Conservation (phyloP, 805 yeast species). For the Debaryomyces tyrocola region DNA sequence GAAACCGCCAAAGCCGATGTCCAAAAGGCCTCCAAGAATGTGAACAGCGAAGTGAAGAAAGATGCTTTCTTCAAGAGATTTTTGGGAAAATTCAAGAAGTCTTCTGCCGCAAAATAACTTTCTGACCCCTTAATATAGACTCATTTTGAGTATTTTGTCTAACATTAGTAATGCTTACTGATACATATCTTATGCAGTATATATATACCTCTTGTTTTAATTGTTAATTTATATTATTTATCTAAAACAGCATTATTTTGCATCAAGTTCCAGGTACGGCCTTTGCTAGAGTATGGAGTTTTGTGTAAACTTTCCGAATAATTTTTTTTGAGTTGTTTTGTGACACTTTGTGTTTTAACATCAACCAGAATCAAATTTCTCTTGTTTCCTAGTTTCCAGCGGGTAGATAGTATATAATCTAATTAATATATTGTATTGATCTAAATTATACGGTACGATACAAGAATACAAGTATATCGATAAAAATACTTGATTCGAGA, state of each 20-base stretch:
- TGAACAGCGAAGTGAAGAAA: constrained; percentile 37
- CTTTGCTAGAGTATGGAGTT: neutral
- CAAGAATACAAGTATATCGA: neutral
- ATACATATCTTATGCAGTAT: too few relatives aligned
- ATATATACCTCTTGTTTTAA: constrained; percentile 6
- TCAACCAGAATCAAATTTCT: neutral
- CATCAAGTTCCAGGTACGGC: too few relatives aligned
- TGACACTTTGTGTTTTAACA: neutral
- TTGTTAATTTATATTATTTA: neutral
- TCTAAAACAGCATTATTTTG: too few relatives aligned
- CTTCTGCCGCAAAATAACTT: constrained; percentile 13
- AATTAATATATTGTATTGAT: neutral
- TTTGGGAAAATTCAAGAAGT: constrained; percentile 35
- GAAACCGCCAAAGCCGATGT: constrained; percentile 29
- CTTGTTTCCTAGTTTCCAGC: neutral
- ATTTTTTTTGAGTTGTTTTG: neutral
- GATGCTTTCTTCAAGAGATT: constrained; percentile 37
- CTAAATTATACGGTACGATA: neutral
- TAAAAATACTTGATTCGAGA: neutral
- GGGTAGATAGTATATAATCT: neutral
- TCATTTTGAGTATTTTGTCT: too few relatives aligned
- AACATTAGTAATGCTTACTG: too few relatives aligned
- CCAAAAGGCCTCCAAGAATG: constrained; percentile 23
- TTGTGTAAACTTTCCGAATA: neutral
- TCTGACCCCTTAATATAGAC: too few relatives aligned